Percentiles rank a stretch among this genome's conserved stretches.
Conservation (phyloP, 2,329 filamentous ascomycete species). For the Stagonosporopsis cucurbitacearum region DNA sequence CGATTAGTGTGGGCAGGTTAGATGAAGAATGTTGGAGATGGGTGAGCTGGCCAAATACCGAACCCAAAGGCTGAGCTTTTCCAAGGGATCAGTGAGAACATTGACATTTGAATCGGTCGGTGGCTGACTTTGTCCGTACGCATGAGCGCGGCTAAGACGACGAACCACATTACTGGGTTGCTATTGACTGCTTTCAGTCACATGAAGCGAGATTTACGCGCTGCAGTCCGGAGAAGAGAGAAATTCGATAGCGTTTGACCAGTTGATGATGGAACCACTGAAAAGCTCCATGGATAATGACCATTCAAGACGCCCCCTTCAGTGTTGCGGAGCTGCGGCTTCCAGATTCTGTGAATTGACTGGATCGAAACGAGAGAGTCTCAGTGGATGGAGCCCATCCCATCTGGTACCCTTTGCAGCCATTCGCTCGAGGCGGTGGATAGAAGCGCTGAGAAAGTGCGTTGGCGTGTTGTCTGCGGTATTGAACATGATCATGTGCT, state of each 20-base stretch:
- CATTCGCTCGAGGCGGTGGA: not conserved
- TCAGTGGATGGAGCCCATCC: not conserved
- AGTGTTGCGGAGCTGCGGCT: not conserved
- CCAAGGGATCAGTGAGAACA: not conserved
- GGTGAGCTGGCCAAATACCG: not conserved
- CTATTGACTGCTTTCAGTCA: constrained; percentile 8
- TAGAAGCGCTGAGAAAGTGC: constrained; percentile 2
- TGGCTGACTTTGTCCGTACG: constrained; percentile 12
- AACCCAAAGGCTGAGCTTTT: not conserved
- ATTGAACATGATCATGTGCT: constrained; percentile 4
- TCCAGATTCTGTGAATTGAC: not conserved
- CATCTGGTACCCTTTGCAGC: constrained; percentile 1
- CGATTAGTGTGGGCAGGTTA: not conserved
- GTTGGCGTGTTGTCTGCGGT: constrained; percentile 10
- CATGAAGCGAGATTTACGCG: constrained; percentile 1
- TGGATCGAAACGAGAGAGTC: not conserved
- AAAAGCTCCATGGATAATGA: not conserved
- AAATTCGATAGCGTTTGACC: not conserved
- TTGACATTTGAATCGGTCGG: constrained; percentile 10
- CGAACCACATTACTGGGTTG: constrained; percentile 1
- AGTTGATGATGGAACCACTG: not conserved
- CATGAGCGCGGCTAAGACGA: constrained; percentile 4
- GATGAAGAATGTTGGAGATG: not conserved
- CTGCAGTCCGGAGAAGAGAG: not conserved
- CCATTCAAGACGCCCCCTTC: not conserved